Percentiles rank a stretch among this genome's conserved stretches.
Evolutionary conservation across 2,329 filamentous ascomycete genomes (phyloP).

Genomic region (Calonectria fujianensis): DNA sequence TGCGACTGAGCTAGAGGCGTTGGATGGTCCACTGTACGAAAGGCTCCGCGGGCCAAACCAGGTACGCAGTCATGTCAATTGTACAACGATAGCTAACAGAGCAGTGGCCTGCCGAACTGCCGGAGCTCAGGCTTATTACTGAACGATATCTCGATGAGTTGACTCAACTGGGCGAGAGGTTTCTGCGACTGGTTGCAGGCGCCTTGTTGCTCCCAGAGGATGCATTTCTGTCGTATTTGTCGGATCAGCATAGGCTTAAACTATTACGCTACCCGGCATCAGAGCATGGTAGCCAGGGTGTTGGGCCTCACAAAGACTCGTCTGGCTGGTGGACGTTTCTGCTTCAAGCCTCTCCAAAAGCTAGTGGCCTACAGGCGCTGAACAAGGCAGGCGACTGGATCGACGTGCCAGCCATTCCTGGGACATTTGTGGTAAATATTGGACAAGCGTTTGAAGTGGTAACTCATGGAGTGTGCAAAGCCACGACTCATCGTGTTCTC

Average conservation of each 20-base stretch:
- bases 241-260: slow-evolving; percentile 76
- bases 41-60: slow-evolving; percentile 69
- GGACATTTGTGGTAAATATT: slow-evolving; percentile 75
- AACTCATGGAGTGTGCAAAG: slow-evolving; percentile 71
- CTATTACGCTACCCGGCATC: slow-evolving; percentile 71
- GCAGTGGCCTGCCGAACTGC: slow-evolving; percentile 65
- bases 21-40: slow-evolving; percentile 62
- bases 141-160: slow-evolving; percentile 71
- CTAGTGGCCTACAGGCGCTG: slow-evolving; percentile 71
- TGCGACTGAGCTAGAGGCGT: slow-evolving; percentile 70
- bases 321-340: slow-evolving; percentile 80
- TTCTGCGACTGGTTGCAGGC: slow-evolving; percentile 74
- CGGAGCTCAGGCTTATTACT: slow-evolving; percentile 61
- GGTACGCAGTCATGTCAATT: slow-evolving; percentile 56
- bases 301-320: slow-evolving; percentile 78
- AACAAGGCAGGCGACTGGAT: slow-evolving; percentile 70
- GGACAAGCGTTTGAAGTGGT: slow-evolving; percentile 76
- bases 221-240: slow-evolving; percentile 72
- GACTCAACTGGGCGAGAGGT: slow-evolving; percentile 69
- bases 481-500: slow-evolving; percentile 69
- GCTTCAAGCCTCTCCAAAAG: slow-evolving; percentile 73
- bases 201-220: slow-evolving; percentile 70
- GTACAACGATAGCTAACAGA: background rate
- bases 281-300: slow-evolving; percentile 65
- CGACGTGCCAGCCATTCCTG: slow-evolving; percentile 66